Conservation (phyloP, 2,329 filamentous ascomycete species). For the Beauveria caledonica region DNA sequence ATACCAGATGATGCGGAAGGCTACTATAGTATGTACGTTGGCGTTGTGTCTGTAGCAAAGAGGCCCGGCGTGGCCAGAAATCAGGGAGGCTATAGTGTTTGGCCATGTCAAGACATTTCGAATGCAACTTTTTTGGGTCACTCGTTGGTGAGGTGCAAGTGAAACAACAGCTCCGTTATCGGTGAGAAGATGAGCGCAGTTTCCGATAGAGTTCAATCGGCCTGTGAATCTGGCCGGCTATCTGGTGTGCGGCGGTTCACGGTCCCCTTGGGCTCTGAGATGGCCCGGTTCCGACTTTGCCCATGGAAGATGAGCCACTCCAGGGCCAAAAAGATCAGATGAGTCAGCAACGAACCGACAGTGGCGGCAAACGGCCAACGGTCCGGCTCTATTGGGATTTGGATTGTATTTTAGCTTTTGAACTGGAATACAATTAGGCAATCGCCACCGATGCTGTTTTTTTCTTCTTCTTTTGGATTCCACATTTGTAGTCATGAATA, state of each 20-base stretch:
- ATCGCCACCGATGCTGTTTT: too few species aligned
- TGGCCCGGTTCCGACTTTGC: constrained; percentile 2
- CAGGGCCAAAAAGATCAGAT: not conserved
- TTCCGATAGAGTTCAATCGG: not conserved
- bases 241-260: constrained; percentile 1
- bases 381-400: too few species aligned
- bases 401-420: too few species aligned
- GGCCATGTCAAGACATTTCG: not conserved
- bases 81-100: not conserved
- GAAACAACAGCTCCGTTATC: not conserved
- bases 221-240: not conserved
- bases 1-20: not conserved
- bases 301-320: constrained; percentile 1
- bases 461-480: not conserved
- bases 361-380: not conserved
- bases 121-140: not conserved
- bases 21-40: not conserved
- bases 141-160: not conserved
- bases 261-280: not conserved
- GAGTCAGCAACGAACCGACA: not conserved
- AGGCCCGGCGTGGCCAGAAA: constrained; percentile 1
- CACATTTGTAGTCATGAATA: not conserved
- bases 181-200: not conserved
- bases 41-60: constrained; percentile 1
- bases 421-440: too few species aligned